Evolutionary conservation across 169 alveolate genomes (phyloP), one percentile per base, ranked within the genome.

Genomic region (Cryptosporidium parvum): DNA sequence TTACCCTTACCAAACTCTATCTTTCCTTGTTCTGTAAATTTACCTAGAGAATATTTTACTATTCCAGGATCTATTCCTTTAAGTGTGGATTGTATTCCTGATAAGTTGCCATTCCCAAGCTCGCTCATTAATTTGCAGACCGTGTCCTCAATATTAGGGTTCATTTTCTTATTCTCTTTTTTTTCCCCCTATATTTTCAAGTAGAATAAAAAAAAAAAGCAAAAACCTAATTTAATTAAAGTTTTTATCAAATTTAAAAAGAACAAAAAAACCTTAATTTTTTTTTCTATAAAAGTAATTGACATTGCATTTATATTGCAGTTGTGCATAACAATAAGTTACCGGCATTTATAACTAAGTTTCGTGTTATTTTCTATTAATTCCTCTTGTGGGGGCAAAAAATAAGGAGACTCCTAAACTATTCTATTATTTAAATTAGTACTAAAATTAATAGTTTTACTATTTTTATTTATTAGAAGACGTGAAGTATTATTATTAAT

Each of bases 121-220:
- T 80, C 80, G 18, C 62, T 59, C 89, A 80, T 80, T 42, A 80
- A 65, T n/a, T 33, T 59, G 75, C 89, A 80, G 12, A 51, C 89
- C 8, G 89, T 80, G 4, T 80, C 68, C 35, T 80, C 89, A 59
- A 80, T 65, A 39, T 80, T 52, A 3, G 65, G 42, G 12, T 65
- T 12, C 72, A 65, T 65, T 56, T 56, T 56, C 67, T 23, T 23
- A 53, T 10, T 56, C 29, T 56, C 26, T 56, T 23, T 56, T n/a
- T 23, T 56, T n/a, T 23, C 0, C 31, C 4, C 6, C 8, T 16
- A 21, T n/a, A n/a, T 26, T 16, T n/a, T 26, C 39, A 5, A 26
- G 0, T 8, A 23, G 67, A 56, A n/a, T 56, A 56, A 56, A 56
- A 56, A 26, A 23, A 23, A n/a, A 56, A 56, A 21, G 67, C 67